Percentiles rank a stretch among this genome's conserved stretches.
Evolutionary conservation across 495 filamentous ascomycete genomes (phyloP).

Genomic region (Acidomyces sp.): DNA sequence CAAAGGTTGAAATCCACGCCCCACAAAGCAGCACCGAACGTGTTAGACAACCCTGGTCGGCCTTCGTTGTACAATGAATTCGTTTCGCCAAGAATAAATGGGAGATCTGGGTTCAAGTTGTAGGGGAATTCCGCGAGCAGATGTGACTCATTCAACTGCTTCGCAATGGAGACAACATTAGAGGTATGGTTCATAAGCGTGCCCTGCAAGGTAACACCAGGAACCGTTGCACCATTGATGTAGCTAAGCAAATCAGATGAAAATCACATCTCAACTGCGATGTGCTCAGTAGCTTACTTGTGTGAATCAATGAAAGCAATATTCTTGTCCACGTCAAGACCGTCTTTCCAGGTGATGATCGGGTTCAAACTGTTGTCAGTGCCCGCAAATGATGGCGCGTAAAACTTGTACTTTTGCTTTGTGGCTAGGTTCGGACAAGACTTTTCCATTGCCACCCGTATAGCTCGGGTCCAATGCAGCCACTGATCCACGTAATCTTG

Average conservation of each 20-base stretch:
- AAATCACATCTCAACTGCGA: slow-evolving; percentile 7
- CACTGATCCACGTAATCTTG: slow-evolving; percentile 47
- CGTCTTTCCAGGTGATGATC: slow-evolving; percentile 38
- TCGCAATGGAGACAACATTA: slow-evolving; percentile 37
- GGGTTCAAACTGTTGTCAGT: slow-evolving; percentile 40
- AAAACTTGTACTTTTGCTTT: slow-evolving; percentile 35
- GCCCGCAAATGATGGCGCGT: slow-evolving; percentile 51
- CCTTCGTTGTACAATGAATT: slow-evolving; percentile 56
- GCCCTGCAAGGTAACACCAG: slow-evolving; percentile 49
- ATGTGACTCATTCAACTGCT: slow-evolving; percentile 36
- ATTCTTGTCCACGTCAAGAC: slow-evolving; percentile 36
- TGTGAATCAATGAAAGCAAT: slow-evolving; percentile 49
- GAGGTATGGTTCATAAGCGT: slow-evolving; percentile 56
- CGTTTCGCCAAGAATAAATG: slow-evolving; percentile 52
- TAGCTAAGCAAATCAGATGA: slow-evolving; percentile 36
- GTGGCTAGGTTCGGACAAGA: slow-evolving; percentile 40
- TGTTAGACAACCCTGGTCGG: slow-evolving; percentile 48
- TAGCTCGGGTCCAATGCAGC: slow-evolving; percentile 39
- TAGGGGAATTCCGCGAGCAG: slow-evolving; percentile 23
- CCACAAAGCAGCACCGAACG: slow-evolving; percentile 62
- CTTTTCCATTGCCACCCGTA: slow-evolving; percentile 36
- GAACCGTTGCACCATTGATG: slow-evolving; percentile 47
- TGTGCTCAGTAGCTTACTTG: slow-evolving; percentile 35
- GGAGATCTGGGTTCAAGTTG: slow-evolving; percentile 32
- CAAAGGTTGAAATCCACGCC: slow-evolving; percentile 52